phyloP scores from a whole-genome alignment of 2,329 filamentous ascomycete species.

The Fusarium falciforme region DNA sequence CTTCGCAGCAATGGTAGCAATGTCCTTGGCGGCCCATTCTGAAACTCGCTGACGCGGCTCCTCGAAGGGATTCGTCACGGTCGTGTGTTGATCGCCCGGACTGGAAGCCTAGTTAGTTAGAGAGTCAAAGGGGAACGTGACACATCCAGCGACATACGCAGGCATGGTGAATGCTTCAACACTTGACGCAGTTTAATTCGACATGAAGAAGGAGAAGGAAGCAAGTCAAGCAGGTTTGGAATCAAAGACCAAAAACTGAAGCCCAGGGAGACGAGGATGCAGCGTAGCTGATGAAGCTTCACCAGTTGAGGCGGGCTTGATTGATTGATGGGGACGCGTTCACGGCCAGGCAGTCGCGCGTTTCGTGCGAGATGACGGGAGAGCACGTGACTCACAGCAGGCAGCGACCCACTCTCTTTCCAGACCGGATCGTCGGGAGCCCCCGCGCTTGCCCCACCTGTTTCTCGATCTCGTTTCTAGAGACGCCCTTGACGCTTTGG shows the following conservation, averaged over 20 bases:
- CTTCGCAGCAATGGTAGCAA: constrained; percentile 85
- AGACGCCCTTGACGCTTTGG: not conserved
- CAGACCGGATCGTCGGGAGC: constrained; percentile 8
- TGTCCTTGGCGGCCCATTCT: constrained; percentile 89
- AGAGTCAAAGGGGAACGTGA: constrained; percentile 1
- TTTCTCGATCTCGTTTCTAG: not conserved
- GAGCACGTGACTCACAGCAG: constrained; percentile 43
- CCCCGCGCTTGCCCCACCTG: constrained; percentile 28
- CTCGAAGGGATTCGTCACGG: constrained; percentile 82
- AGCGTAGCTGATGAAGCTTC: constrained; percentile 10
- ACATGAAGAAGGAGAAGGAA: constrained; percentile 36
- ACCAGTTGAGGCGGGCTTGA: constrained; percentile 14
- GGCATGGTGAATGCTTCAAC: constrained; percentile 51
- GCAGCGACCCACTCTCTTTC: constrained; percentile 7
- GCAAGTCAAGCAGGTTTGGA: not conserved
- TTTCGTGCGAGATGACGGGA: constrained; percentile 41
- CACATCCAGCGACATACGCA: constrained; percentile 52
- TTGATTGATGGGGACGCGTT: constrained; percentile 39
- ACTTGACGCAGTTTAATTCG: constrained; percentile 23
- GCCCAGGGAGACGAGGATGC: not conserved
- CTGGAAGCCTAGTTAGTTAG: constrained; percentile 54
- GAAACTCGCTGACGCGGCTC: constrained; percentile 75
- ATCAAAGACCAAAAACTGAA: not conserved
- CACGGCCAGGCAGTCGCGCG: constrained; percentile 39
- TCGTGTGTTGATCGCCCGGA: constrained; percentile 72